Base-by-base conservation (phyloP, 2,329 filamentous ascomycete genomes). In the Plenodomus lindquistii region DNA sequence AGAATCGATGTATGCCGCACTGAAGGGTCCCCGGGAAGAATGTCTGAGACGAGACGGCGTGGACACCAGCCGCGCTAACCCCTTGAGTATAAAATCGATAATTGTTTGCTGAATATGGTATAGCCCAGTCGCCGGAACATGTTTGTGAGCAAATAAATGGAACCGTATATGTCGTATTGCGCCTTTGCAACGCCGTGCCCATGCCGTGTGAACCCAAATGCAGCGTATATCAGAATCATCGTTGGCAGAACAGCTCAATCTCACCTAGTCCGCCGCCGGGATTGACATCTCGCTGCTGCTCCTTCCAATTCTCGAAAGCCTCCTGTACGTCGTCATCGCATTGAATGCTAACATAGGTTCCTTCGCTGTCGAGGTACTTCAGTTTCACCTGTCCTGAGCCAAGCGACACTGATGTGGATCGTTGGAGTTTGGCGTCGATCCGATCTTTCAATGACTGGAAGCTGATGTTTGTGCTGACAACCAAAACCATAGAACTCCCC, bases 261-360 rank as follows among this genome's bases (percentile, higher is more conserved):
- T 96, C 91, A 58, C 90, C 91, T 37, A 95, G 85, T 37, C 86
- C 87, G 42, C 67, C 71, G n/a, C 82, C 80, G 42, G 70, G 81
- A 37, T 84, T 79, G 61, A 81, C 77, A 27, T 83, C 80, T 51
- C 80, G 78, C 63, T 85, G 81, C 59, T 85, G 87, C 66, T 96
- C 91, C 27, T 89, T 85, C 92, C 92, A 97, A 61, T 95, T 92
- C 71, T 92, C 87, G 67, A 99, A 96, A 4, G 94, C 94, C 61
- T 94, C 91, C 65, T 95, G 91, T 37, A 99, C 94, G 60, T 97
- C 94, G 64, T 99, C 94, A 65, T 99, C 94, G 52, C 88, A 93
- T 70, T 94, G 88, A 45, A 99, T 97, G 42, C 87, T 92, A 52
- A 99, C 89, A 67, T 87, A 93, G 66, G 97, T 94, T 40, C 89